Conservation (phyloP, 495 filamentous ascomycete species). For the Penicillium coffeae region DNA sequence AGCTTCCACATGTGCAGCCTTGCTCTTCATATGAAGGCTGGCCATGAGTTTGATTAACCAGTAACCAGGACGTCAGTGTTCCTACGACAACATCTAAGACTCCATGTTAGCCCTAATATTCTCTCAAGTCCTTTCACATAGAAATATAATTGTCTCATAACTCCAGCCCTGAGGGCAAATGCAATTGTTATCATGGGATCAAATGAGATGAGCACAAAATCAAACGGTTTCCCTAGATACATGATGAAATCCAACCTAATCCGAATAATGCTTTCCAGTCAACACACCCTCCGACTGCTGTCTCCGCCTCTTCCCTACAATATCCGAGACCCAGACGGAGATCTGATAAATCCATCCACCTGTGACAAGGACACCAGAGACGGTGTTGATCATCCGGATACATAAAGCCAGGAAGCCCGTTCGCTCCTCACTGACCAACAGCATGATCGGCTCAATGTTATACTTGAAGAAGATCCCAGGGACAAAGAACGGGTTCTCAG, state of each 20-base stretch:
- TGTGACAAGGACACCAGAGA: constrained; percentile 59
- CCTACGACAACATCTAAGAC: no score
- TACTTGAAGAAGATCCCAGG: constrained; percentile 99
- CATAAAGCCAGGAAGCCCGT: constrained; percentile 68
- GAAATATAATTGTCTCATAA: not conserved
- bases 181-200: constrained; percentile 3
- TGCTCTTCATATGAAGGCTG: no score
- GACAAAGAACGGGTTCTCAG: constrained; percentile 57
- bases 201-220: constrained; percentile 3
- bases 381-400: constrained; percentile 69
- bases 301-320: constrained; percentile 35
- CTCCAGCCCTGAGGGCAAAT: not conserved
- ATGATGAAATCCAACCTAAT: constrained; percentile 17
- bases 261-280: constrained; percentile 46
- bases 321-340: constrained; percentile 48
- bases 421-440: constrained; percentile 80
- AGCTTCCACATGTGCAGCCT: no score
- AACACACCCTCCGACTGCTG: constrained; percentile 56
- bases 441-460: constrained; percentile 92
- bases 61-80: no score
- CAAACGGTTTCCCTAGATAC: not conserved
- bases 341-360: constrained; percentile 63
- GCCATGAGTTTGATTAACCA: no score
- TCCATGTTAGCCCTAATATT: not conserved
- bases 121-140: not conserved